Percentiles rank a stretch among this genome's conserved stretches.
Evolutionary conservation across 2,329 filamentous ascomycete species (phyloP).

Genomic region (Aspergillus brasiliensis): DNA sequence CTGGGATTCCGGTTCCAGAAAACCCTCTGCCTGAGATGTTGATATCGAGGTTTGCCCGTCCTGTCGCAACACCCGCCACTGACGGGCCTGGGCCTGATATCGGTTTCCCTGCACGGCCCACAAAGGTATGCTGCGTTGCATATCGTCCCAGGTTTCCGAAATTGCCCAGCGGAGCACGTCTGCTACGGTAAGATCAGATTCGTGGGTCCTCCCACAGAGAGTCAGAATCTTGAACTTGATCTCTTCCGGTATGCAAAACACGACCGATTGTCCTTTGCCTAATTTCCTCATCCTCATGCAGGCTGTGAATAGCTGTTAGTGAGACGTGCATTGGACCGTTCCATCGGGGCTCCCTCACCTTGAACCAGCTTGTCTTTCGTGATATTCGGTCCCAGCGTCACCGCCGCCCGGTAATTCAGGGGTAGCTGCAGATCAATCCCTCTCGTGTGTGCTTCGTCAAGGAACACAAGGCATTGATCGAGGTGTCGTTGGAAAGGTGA

Average conservation of each 20-base stretch:
- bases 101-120: constrained; percentile 64
- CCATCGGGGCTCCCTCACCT: constrained; percentile 48
- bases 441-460: constrained; percentile 71
- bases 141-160: constrained; percentile 56
- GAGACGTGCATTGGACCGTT: not conserved
- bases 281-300: constrained; percentile 72
- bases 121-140: constrained; percentile 54
- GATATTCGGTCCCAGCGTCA: constrained; percentile 66
- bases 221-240: constrained; percentile 57
- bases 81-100: constrained; percentile 44
- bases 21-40: constrained; percentile 37
- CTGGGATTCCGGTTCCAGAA: constrained; percentile 60
- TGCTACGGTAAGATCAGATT: constrained; percentile 44
- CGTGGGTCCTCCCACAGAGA: constrained; percentile 13
- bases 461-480: constrained; percentile 64
- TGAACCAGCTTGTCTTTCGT: constrained; percentile 72
- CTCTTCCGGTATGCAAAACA: constrained; percentile 63
- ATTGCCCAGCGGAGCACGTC: constrained; percentile 66
- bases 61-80: constrained; percentile 34
- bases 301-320: constrained; percentile 38
- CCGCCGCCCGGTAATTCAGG: constrained; percentile 59
- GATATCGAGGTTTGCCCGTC: constrained; percentile 18
- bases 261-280: constrained; percentile 65
- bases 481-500: constrained; percentile 63
- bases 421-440: constrained; percentile 70